A percentile compares a stretch with the other conserved stretches of the same genome.
Conservation (phyloP, 169 alveolate genomes). For the Cytauxzoon felis region DNA sequence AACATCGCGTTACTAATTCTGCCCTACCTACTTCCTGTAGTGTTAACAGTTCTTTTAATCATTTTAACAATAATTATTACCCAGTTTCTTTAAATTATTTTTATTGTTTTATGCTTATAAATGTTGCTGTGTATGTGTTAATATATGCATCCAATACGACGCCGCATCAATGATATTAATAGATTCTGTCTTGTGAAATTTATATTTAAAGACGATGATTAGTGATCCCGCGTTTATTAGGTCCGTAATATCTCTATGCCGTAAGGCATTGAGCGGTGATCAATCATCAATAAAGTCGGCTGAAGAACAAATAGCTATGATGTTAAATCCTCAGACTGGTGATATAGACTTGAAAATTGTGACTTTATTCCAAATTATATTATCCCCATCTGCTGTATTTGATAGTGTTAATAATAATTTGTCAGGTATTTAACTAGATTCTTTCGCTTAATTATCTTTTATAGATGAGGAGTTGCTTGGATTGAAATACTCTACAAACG, state of each 20-base stretch:
- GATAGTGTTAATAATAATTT: conserved; percentile 2
- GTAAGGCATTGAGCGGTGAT: conserved; percentile 56
- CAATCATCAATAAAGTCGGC: conserved; percentile 36
- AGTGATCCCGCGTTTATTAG: conserved; percentile 41
- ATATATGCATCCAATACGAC: no score
- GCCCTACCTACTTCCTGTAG: no score
- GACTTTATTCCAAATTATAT: conserved; percentile 31
- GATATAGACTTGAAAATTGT: conserved; percentile 27
- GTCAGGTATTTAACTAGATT: neutral
- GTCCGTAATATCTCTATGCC: conserved; percentile 48
- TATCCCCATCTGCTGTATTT: conserved; percentile 23
- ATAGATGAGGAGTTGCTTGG: conserved; percentile 50
- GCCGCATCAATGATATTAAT: no score
- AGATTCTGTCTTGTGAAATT: no score
- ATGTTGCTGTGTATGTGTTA: no score
- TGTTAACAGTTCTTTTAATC: no score
- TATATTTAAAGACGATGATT: no score
- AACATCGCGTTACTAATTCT: no score
- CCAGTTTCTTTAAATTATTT: no score
- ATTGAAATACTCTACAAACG: conserved; percentile 36
- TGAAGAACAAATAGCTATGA: conserved; percentile 34
- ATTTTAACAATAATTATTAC: no score
- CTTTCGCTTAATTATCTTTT: neutral
- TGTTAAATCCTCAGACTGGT: conserved; percentile 35
- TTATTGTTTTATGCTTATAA: no score